A percentile compares a stretch with the other conserved stretches of the same genome.
Evolutionary conservation across 805 yeast genomes (phyloP).

Genomic region (Vanderwaltozyma polyspora): DNA sequence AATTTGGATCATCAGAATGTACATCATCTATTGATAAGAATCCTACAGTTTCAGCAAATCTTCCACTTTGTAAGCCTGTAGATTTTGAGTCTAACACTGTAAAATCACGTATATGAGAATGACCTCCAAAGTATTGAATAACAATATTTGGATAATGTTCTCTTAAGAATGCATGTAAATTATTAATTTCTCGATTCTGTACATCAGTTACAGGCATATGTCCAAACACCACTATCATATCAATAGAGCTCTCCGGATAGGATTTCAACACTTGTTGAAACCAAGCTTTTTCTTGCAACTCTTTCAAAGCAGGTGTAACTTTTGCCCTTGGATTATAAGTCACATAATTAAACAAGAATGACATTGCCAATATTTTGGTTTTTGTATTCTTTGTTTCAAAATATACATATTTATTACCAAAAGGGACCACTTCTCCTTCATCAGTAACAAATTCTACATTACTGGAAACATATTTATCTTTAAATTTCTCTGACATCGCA

Average conservation of each 20-base stretch:
- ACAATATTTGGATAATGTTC: slow-evolving; percentile 44
- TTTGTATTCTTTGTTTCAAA: slow-evolving; percentile 49
- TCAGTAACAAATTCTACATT: slow-evolving; percentile 51
- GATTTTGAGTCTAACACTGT: slow-evolving; percentile 52
- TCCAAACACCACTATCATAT: slow-evolving; percentile 60
- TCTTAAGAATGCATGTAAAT: slow-evolving; percentile 38
- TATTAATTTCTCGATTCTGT: slow-evolving; percentile 26
- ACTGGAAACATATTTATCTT: slow-evolving; percentile 56
- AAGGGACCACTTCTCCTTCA: slow-evolving; percentile 39
- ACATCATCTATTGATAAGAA: slow-evolving; percentile 46
- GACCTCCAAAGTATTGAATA: slow-evolving; percentile 90
- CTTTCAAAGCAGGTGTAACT: slow-evolving; percentile 48
- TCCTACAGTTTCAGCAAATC: slow-evolving; percentile 91
- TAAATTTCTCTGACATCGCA: slow-evolving; percentile 39
- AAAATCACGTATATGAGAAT: slow-evolving; percentile 84
- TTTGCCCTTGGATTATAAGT: slow-evolving; percentile 40
- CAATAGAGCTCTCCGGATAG: slow-evolving; percentile 37
- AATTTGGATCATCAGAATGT: slow-evolving; percentile 19
- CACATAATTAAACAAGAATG: slow-evolving; percentile 69
- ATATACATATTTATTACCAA: slow-evolving; percentile 57
- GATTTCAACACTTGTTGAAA: slow-evolving; percentile 36
- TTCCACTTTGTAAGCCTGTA: slow-evolving; percentile 82
- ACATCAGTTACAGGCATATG: slow-evolving; percentile 57
- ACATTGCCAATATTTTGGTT: slow-evolving; percentile 51
- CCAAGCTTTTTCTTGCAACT: slow-evolving; percentile 51